phyloP scores from a whole-genome alignment of 352 stramenopile genomes.

The Phytophthora fragariaefolia region DNA sequence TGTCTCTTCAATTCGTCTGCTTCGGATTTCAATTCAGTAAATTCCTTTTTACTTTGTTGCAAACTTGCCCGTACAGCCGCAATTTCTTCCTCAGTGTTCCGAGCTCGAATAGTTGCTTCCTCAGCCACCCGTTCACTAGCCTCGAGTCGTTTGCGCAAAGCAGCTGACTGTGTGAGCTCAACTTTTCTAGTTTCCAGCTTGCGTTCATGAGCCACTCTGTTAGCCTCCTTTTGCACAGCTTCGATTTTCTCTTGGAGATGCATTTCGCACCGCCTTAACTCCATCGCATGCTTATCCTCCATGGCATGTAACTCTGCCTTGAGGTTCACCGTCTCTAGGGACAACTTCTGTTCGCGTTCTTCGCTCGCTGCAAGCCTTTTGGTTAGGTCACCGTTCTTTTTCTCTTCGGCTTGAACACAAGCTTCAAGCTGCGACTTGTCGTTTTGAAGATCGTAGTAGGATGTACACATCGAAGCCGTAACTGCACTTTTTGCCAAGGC shows the following conservation, averaged over 20 bases:
- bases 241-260: slow-evolving; percentile 60
- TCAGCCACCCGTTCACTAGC: slow-evolving; percentile 33
- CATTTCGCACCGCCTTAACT: slow-evolving; percentile 43
- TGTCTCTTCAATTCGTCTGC: slow-evolving; percentile 26
- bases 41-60: slow-evolving; percentile 13
- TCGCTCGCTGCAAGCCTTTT: slow-evolving; percentile 35
- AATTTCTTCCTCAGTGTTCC: slow-evolving; percentile 35
- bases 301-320: slow-evolving; percentile 53
- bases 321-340: slow-evolving; percentile 40
- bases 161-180: slow-evolving; percentile 25
- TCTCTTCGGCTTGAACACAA: slow-evolving; percentile 40
- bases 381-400: slow-evolving; percentile 34
- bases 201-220: slow-evolving; percentile 55
- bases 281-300: slow-evolving; percentile 55
- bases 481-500: slow-evolving; percentile 44
- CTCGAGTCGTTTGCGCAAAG: slow-evolving; percentile 30
- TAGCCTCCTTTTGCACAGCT: slow-evolving; percentile 56
- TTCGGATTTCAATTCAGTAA: slow-evolving; percentile 32
- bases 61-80: slow-evolving; percentile 16
- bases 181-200: slow-evolving; percentile 51
- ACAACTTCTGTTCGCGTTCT: slow-evolving; percentile 29
- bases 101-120: slow-evolving; percentile 8
- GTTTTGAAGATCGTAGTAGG: slow-evolving; percentile 85
- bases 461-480: slow-evolving; percentile 78
- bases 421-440: slow-evolving; percentile 63